These are phyloP conservation scores for Amanita molliuscula DNA, from an alignment of 768 basidiomycete species.

Conservation along the genomic window DNA sequence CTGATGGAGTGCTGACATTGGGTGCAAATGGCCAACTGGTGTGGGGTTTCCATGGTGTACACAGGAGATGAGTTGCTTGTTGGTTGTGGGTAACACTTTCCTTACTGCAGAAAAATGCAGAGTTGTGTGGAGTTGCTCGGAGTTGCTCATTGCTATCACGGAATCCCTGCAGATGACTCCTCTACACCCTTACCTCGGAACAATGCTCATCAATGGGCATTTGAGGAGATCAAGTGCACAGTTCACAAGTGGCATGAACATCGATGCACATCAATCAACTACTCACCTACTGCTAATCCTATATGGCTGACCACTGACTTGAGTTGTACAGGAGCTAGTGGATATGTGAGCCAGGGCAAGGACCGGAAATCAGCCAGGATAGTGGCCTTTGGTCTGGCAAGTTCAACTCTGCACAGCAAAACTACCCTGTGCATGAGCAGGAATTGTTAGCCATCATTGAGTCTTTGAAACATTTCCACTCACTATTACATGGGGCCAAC, in stretches of 20 bases:
- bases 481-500: conserved; percentile 17
- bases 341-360: conserved; percentile 17
- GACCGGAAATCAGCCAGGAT: conserved; percentile 21
- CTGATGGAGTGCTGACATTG: too few species aligned
- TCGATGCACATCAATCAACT: conserved; percentile 12
- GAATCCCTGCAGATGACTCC: too few species aligned
- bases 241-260: conserved; percentile 11
- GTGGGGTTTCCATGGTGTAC: too few species aligned
- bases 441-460: conserved; percentile 29
- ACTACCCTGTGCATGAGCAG: conserved; percentile 29
- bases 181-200: conserved; percentile 16
- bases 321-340: conserved; percentile 17
- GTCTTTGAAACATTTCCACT: conserved; percentile 18
- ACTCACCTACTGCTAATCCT: conserved; percentile 8
- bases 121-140: conserved; percentile 16
- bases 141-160: conserved; percentile 16
- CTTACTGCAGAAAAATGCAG: conserved; percentile 20
- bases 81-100: too few species aligned
- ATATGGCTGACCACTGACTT: conserved; percentile 24
- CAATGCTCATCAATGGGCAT: conserved; percentile 17
- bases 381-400: conserved; percentile 23
- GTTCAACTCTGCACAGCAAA: too few species aligned
- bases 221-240: conserved; percentile 22
- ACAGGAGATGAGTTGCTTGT: too few species aligned
- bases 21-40: too few species aligned